Base-by-base conservation (phyloP, 2,329 filamentous ascomycete genomes). In the Pseudogymnoascus sp. region DNA sequence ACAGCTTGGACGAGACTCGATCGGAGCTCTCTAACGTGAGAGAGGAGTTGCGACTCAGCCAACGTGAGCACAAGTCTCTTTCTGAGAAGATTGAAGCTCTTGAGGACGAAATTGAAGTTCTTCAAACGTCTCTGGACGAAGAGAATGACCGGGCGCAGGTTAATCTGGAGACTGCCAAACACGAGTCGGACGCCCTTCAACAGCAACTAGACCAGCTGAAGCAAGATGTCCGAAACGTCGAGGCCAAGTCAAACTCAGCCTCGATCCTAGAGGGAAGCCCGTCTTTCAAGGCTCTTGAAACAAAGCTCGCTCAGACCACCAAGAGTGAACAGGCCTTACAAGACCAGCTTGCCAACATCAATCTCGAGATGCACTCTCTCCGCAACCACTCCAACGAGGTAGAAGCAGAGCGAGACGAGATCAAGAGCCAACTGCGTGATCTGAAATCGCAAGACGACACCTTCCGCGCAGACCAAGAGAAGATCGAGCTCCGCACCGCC, bases 51-150 rank as follows among this genome's bases (percentile, higher is more conserved):
- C 84, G 88, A n/a, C 79, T 87, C 60, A 83, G 83, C 25, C 84
- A 86, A 66, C 80, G 87, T 21, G 84, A 87, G 67, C 81, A 84
- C 70, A 82, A 85, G 67, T 73, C 79, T 0, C 79, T 90, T 65
- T 78, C 79, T 59, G 86, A 89, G 67, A 90, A 86, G 72, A 78
- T 86, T 1, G 83, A 88, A 63, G 80, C 81, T 6, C 73, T 92
- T 18, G 88, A 92, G 71, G 89, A 92, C 67, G 89, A 92, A 71
- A 80, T 91, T n/a, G 86, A 90, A 62, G 83, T 90, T 28, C 75
- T 92, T 12, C 88, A 91, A 72, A 74, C 72, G n/a, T 73, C 71
- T 28, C 63, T 77, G 11, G 74, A 76, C 60, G 86, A 89, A 60
- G 86, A 88, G 71, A 81, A 82, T 47, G 83, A 87, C 66, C 81